Conservation (phyloP, 495 filamentous ascomycete species). For the Aspergillus bridgeri region DNA sequence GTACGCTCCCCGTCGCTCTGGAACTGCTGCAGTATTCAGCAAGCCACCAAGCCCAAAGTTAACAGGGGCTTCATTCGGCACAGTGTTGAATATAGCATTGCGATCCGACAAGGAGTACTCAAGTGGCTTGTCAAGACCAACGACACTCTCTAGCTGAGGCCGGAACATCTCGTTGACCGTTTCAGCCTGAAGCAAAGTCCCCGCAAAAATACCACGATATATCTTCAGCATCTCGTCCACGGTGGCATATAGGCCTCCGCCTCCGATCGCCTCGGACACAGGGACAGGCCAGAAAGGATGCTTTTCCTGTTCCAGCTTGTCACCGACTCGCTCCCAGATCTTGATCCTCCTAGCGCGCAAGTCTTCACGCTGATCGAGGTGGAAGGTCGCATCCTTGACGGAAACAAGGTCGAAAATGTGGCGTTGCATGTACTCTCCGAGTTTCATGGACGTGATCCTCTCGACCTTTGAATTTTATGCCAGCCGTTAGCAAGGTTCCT, state of each 20-base stretch:
- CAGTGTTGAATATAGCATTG: not conserved
- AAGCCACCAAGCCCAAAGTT: not conserved
- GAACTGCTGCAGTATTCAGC: not conserved
- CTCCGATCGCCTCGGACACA: not conserved
- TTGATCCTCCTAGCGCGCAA: not conserved
- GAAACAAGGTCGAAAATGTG: not conserved
- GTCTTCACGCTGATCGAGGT: not conserved
- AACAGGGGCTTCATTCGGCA: not conserved
- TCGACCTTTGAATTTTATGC: not conserved
- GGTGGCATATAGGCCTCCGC: constrained; percentile 1
- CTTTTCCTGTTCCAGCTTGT: not conserved
- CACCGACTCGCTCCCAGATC: not conserved
- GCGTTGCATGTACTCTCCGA: constrained; percentile 2
- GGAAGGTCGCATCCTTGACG: constrained; percentile 1
- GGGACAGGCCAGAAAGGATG: not conserved
- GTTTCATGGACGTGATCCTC: constrained; percentile 1
- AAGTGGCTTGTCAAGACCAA: not conserved
- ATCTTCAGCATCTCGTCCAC: not conserved
- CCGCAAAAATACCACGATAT: not conserved
- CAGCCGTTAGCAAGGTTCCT: no score
- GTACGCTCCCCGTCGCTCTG: not conserved
- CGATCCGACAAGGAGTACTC: not conserved
- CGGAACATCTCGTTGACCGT: not conserved
- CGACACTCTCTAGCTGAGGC: not conserved
- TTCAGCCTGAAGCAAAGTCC: not conserved